phyloP scores from a whole-genome alignment of 129 eudicot species.

The carrot (Daucus carota) region DH1_v3.0 NC_030386.2:33935501-33936000 shows the following conservation, averaged over 20 bases:
- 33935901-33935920: not conserved
- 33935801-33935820: not conserved
- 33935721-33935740: not conserved
- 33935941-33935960: not conserved
- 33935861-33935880: no score
- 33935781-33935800: not conserved
- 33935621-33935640: slow-evolving; percentile 3
- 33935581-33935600: slow-evolving; percentile 27
- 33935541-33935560: slow-evolving; percentile 28
- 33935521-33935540: not conserved
- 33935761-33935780: not conserved
- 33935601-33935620: slow-evolving; percentile 26
- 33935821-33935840: not conserved
- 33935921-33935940: slow-evolving; percentile 10
- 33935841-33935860: not conserved
- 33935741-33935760: not conserved
- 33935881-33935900: not conserved
- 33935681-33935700: slow-evolving; percentile 19
- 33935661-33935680: slow-evolving; percentile 24
- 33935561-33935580: slow-evolving; percentile 8
- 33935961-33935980: slow-evolving; percentile 15
- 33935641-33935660: slow-evolving; percentile 8
- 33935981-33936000: slow-evolving; percentile 16
- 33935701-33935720: not conserved
- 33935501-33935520: no score